Percentiles rank a stretch among this genome's conserved stretches.
Evolutionary conservation across 305 asterid genomes (phyloP).

Genomic region (Andrographis paniculata): DNA sequence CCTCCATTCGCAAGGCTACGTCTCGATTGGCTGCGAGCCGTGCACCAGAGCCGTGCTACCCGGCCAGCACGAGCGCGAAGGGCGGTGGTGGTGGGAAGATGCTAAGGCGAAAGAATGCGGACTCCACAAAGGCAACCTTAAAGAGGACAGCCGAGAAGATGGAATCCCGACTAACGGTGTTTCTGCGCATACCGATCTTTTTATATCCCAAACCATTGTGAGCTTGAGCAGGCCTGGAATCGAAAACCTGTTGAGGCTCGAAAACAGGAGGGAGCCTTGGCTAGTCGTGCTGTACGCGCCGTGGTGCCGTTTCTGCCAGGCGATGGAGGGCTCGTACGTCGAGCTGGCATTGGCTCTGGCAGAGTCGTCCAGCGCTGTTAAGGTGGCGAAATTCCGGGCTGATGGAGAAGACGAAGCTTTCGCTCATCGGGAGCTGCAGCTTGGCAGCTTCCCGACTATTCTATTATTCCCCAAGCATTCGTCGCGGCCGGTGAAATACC

Average conservation of each 20-base stretch:
- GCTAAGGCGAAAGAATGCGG: slow-evolving; percentile 99
- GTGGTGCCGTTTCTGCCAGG: slow-evolving; percentile 97
- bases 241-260: slow-evolving; percentile 71
- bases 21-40: slow-evolving; percentile 93
- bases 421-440: slow-evolving; percentile 62
- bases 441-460: slow-evolving; percentile 84
- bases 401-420: slow-evolving; percentile 89
- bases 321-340: slow-evolving; percentile 70
- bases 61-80: slow-evolving; percentile 95
- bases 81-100: slow-evolving; percentile 99
- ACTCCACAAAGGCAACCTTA: slow-evolving; percentile 80
- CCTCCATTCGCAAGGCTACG: slow-evolving; percentile 69
- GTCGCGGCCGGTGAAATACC: slow-evolving; percentile 59
- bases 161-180: slow-evolving; percentile 36
- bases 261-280: slow-evolving; percentile 74
- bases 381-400: slow-evolving; percentile 84
- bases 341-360: slow-evolving; percentile 60
- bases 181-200: slow-evolving; percentile 35
- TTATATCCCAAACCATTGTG: slow-evolving; percentile 37
- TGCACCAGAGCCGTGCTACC: slow-evolving; percentile 92
- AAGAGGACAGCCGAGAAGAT: slow-evolving; percentile 44
- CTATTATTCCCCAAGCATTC: slow-evolving; percentile 81
- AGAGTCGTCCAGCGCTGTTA: slow-evolving; percentile 58
- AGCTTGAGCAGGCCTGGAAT: slow-evolving; percentile 65
- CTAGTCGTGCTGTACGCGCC: slow-evolving; percentile 88